Evolutionary conservation across 768 basidiomycete species (phyloP).

Genomic region (Xerocomellus intermedius): DNA sequence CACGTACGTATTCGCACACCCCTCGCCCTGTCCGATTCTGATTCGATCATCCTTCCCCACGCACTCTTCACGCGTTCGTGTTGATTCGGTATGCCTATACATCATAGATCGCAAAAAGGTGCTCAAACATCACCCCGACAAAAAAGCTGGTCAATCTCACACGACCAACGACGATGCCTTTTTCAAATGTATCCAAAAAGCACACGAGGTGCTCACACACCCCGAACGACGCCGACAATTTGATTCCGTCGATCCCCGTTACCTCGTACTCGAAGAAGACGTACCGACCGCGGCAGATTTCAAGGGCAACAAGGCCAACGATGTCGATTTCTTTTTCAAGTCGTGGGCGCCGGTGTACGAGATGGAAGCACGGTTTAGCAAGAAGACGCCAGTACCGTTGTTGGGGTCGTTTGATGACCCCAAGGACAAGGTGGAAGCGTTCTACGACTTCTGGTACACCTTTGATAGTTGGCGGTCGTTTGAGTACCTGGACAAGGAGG

Average conservation of each 20-base stretch:
- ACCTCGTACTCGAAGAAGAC: conserved; percentile 72
- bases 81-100: neutral
- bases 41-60: neutral
- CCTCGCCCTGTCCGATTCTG: conserved; percentile 15
- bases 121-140: conserved; percentile 98
- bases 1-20: conserved; percentile 62
- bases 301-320: conserved; percentile 45
- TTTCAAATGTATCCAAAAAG: conserved; percentile 99
- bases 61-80: neutral
- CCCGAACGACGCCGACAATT: conserved; percentile 89
- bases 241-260: conserved; percentile 89
- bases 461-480: conserved; percentile 98
- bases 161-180: conserved; percentile 96
- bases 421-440: conserved; percentile 82
- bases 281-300: conserved; percentile 64
- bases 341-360: conserved; percentile 81
- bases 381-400: conserved; percentile 74
- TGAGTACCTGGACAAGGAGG: conserved; percentile 97
- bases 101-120: conserved; percentile 92
- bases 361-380: conserved; percentile 91
- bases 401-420: conserved; percentile 69
- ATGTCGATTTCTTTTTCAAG: conserved; percentile 65
- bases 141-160: conserved; percentile 76
- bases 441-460: conserved; percentile 99
- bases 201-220: conserved; percentile 90